A percentile compares a stretch with the other conserved stretches of the same genome.
These are phyloP conservation scores for Phallus indusiatus DNA, from an alignment of 768 basidiomycete species.

Conservation along the genomic window DNA sequence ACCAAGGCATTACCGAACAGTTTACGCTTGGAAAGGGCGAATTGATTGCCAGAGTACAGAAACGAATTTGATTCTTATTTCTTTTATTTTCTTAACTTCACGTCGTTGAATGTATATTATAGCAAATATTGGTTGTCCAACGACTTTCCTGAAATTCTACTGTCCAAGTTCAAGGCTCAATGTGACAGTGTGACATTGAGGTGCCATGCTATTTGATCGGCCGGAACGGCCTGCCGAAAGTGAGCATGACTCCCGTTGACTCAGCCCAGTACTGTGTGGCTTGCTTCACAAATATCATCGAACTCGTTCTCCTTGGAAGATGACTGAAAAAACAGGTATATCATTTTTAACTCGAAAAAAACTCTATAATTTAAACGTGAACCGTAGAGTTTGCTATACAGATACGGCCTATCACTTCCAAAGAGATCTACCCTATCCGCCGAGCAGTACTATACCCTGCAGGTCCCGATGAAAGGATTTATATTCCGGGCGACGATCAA, in stretches of 20 bases:
- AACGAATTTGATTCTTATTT: background rate
- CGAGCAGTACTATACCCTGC: conserved; percentile 52
- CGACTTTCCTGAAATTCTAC: no score
- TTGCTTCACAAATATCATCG: background rate
- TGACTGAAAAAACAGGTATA: background rate
- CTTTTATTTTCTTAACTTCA: no score
- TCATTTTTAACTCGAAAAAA: background rate
- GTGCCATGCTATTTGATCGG: no score
- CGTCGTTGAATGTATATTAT: no score
- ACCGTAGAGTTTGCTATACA: background rate
- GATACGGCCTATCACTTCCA: background rate
- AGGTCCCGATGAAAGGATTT: conserved; percentile 37
- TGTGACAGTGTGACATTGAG: no score
- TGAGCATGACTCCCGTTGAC: background rate
- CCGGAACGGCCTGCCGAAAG: no score
- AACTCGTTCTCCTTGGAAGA: background rate
- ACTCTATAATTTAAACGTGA: background rate
- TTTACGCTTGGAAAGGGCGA: conserved; percentile 21
- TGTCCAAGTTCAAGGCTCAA: no score
- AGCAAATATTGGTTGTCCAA: no score
- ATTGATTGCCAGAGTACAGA: conserved; percentile 8
- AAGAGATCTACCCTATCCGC: conserved; percentile 38
- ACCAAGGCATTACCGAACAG: conserved; percentile 20
- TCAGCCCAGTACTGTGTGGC: background rate
- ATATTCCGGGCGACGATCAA: conserved; percentile 39